A percentile compares a stretch with the other conserved stretches of the same genome.
These are phyloP conservation scores for Alectoria sarmentosa DNA, from an alignment of 495 filamentous ascomycete species.

Conservation along the genomic window DNA sequence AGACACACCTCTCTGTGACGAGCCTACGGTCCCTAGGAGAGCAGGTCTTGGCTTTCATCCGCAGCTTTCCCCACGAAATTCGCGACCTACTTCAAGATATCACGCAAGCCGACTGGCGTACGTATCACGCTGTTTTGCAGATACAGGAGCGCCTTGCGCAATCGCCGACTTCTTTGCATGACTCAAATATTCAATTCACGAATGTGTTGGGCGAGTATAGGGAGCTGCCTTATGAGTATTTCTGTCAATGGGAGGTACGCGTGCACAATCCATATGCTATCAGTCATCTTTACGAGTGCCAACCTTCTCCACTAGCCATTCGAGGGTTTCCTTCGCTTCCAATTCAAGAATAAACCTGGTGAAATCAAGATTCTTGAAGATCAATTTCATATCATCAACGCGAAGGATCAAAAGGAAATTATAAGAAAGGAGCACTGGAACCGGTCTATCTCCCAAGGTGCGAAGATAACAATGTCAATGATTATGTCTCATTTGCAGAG, in stretches of 20 bases:
- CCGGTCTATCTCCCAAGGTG: slow-evolving; percentile 19
- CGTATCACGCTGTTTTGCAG: slow-evolving; percentile 22
- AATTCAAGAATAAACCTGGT: slow-evolving; percentile 23
- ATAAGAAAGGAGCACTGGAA: slow-evolving; percentile 23
- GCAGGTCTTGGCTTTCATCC: slow-evolving; percentile 19
- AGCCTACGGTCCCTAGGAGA: slow-evolving; percentile 19
- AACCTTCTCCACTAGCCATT: slow-evolving; percentile 17
- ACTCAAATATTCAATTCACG: slow-evolving; percentile 28
- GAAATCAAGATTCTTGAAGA: slow-evolving; percentile 22
- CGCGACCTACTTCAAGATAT: slow-evolving; percentile 17
- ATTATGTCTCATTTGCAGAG: slow-evolving; percentile 19
- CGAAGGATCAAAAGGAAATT: background rate
- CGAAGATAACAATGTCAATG: slow-evolving; percentile 26
- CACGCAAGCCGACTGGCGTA: slow-evolving; percentile 24
- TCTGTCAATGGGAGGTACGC: slow-evolving; percentile 28
- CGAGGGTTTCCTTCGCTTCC: slow-evolving; percentile 24
- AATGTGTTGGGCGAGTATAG: slow-evolving; percentile 25
- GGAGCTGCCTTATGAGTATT: slow-evolving; percentile 26
- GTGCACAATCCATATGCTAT: background rate
- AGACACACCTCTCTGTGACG: slow-evolving; percentile 1
- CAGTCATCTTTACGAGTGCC: background rate
- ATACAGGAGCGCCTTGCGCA: slow-evolving; percentile 20
- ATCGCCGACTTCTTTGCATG: slow-evolving; percentile 11
- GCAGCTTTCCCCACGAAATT: slow-evolving; percentile 23
- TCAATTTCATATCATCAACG: slow-evolving; percentile 23